phyloP scores from a whole-genome alignment of 1,139 yeast species.

The Kodamaea anthophila region DNA sequence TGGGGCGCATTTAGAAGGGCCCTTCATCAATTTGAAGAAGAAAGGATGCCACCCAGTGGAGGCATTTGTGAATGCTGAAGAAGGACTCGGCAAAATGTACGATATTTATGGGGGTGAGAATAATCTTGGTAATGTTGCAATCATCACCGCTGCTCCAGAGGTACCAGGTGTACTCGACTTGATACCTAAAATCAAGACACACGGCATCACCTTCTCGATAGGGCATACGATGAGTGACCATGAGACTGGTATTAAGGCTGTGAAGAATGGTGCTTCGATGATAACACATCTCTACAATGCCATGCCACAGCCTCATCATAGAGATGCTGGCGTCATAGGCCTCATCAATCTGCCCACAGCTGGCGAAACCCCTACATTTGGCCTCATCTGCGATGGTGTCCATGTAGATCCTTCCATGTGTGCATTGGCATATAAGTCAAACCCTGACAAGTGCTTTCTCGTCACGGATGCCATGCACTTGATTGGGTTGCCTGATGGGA shows the following conservation, averaged over 20 bases:
- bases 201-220: constrained; percentile 42
- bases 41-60: constrained; percentile 61
- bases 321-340: constrained; percentile 57
- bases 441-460: constrained; percentile 50
- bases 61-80: constrained; percentile 45
- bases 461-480: constrained; percentile 61
- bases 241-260: constrained; percentile 44
- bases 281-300: constrained; percentile 62
- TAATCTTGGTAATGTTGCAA: constrained; percentile 40
- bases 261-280: constrained; percentile 51
- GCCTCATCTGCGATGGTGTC: constrained; percentile 57
- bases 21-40: constrained; percentile 48
- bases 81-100: constrained; percentile 30
- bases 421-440: constrained; percentile 46
- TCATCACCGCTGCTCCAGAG: constrained; percentile 61
- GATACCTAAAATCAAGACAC: constrained; percentile 35
- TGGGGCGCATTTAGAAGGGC: constrained; percentile 66
- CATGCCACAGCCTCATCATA: constrained; percentile 63
- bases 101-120: constrained; percentile 42
- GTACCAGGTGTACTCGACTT: constrained; percentile 47
- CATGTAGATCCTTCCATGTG: constrained; percentile 59
- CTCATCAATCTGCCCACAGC: constrained; percentile 38
- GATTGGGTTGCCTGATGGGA: constrained; percentile 48
- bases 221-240: constrained; percentile 55
- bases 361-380: constrained; percentile 43